These are phyloP conservation scores for Chalciporus pseudorubinellus DNA, from an alignment of 768 basidiomycete genomes.

Conservation along the genomic window DNA sequence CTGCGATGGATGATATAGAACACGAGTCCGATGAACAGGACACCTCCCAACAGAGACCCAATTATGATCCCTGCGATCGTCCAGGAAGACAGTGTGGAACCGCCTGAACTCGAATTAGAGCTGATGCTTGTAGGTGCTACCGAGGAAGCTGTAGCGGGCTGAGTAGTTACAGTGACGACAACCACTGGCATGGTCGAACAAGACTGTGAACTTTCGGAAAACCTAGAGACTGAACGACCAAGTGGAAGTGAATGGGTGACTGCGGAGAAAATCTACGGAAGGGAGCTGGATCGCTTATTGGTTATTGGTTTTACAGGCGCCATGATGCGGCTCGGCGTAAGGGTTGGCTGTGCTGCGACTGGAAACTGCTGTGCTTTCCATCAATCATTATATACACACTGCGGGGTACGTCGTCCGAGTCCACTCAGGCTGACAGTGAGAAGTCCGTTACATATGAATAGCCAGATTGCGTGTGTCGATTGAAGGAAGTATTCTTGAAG, in stretches of 20 bases:
- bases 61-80: slow-evolving; percentile 23
- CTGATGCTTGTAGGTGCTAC: not conserved
- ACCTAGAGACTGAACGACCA: not conserved
- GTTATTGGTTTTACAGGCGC: no score
- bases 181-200: slow-evolving; percentile 11
- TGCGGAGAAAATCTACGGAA: not conserved
- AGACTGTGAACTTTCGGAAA: not conserved
- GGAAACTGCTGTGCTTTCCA: no score
- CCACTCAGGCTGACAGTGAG: no score
- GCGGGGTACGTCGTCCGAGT: no score
- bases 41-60: slow-evolving; percentile 14
- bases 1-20: slow-evolving; percentile 14
- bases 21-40: slow-evolving; percentile 10
- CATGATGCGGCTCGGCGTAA: no score
- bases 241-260: not conserved
- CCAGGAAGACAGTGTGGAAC: slow-evolving; percentile 5
- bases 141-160: slow-evolving; percentile 2
- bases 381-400: no score
- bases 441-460: no score
- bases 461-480: no score
- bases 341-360: no score
- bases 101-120: not conserved
- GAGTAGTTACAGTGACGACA: slow-evolving; percentile 7
- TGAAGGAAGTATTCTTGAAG: no score
- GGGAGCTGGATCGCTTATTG: no score